Base-by-base conservation (phyloP, 768 basidiomycete genomes). In the Baorangia bicolor region DNA sequence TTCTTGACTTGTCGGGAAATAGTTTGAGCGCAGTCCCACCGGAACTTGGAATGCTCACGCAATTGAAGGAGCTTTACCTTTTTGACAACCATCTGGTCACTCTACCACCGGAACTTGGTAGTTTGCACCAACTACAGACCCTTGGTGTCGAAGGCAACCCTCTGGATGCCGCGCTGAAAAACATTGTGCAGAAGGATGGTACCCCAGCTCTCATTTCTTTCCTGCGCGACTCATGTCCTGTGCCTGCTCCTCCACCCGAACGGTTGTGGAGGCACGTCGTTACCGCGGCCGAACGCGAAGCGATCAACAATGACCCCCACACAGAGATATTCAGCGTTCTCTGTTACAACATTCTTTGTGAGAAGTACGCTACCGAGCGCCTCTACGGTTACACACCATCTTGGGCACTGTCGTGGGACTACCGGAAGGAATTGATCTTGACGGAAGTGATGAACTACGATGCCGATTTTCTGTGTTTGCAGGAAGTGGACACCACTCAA, bases 91-190 rank as follows among this genome's bases (percentile, higher is more conserved):
- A 89, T 64, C 74, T 99, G n/a, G 76, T 82, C 37, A 88, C 85
- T 3, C 79, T 99, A 20, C 97, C 97, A 2, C 76, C 81, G 0
- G 92, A 99, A 68, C 78, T 97, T 34, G 97, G 97, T 28, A 92
- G 83, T 52, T 73, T 99, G 34, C 92, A 96, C 66, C 92, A 94
- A 69, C 80, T 99, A 47, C 92, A 92, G 69, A 93, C 92, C 12
- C 76, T 99, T 27, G 97, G 97, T 20, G 81, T 99, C 34, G 97
- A 98, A 70, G 97, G 97, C n/a, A 99, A 99, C 63, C 95, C 95
- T 3, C 73, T 99, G 39, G 92, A 96, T 52, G 75, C 84, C 2
- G 73, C 81, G 27, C 75, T 95, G 38, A 90, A 92, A 69, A 75
- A 78, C 25, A 83, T 96, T 27, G 78, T 98, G 48, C 94, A 97